Conservation (phyloP, 495 filamentous ascomycete genomes). For the Beverwykella pulmonaria region DNA sequence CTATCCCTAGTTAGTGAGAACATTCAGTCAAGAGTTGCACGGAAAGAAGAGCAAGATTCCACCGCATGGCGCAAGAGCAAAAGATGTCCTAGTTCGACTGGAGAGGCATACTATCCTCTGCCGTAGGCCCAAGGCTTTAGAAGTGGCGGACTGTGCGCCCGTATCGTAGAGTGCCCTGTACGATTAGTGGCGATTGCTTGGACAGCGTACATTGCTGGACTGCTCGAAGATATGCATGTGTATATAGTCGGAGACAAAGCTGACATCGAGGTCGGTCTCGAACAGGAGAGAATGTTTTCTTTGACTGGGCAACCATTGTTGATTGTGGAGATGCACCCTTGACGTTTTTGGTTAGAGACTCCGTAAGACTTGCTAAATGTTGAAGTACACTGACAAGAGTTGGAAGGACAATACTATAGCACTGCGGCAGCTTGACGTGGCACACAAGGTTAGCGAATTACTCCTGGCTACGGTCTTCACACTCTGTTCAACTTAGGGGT, state of each 20-base stretch:
- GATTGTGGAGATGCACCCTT: slow-evolving; percentile 59
- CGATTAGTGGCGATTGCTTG: too few species aligned
- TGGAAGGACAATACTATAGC: slow-evolving; percentile 55
- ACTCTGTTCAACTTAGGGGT: not conserved
- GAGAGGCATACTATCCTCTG: not conserved
- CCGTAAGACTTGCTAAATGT: not conserved
- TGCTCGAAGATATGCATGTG: too few species aligned
- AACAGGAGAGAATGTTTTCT: slow-evolving; percentile 49
- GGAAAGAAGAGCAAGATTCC: not conserved
- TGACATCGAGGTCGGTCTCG: not conserved
- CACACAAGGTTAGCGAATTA: slow-evolving; percentile 46
- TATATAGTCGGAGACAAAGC: too few species aligned
- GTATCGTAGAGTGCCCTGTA: too few species aligned
- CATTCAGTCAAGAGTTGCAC: not conserved
- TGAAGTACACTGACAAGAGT: not conserved
- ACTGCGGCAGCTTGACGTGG: slow-evolving; percentile 53
- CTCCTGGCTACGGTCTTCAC: not conserved
- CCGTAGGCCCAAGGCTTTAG: not conserved
- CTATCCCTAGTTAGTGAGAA: too few species aligned
- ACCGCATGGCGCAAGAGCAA: not conserved
- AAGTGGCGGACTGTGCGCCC: too few species aligned
- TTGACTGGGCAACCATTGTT: slow-evolving; percentile 53
- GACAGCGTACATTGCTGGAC: too few species aligned
- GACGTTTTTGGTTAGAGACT: slow-evolving; percentile 47
- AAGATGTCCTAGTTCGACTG: not conserved